Conservation (phyloP, 345 rosid species). For the Lepidium aucheri region DNA sequence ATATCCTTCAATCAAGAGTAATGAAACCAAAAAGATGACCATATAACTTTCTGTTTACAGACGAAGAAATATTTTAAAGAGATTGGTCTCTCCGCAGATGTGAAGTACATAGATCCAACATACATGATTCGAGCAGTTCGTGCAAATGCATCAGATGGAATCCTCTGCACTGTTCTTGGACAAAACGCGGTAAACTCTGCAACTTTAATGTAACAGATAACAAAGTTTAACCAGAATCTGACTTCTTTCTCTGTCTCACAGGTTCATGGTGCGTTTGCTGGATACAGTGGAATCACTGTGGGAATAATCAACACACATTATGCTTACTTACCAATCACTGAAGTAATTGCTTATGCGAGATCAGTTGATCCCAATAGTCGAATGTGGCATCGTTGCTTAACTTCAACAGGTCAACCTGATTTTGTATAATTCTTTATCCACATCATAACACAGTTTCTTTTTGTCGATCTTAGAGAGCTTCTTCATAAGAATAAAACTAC, state of each 20-base stretch:
- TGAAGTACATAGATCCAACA: slow-evolving; percentile 94
- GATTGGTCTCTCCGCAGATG: slow-evolving; percentile 60
- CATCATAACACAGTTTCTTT: not conserved
- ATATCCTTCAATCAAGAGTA: not conserved
- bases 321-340: slow-evolving; percentile 87
- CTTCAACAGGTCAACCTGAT: slow-evolving; percentile 97
- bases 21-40: not conserved
- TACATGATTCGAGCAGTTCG: slow-evolving; percentile 95
- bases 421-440: slow-evolving; percentile 31
- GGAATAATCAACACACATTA: slow-evolving; percentile 97
- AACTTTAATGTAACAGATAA: too few relatives aligned
- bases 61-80: slow-evolving; percentile 72
- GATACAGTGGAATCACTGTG: slow-evolving; percentile 88
- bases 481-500: not conserved
- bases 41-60: slow-evolving; percentile 16
- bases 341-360: slow-evolving; percentile 80
- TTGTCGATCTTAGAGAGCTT: slow-evolving; percentile 6
- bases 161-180: slow-evolving; percentile 91
- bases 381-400: slow-evolving; percentile 99
- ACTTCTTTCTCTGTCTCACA: not conserved
- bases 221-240: too few relatives aligned
- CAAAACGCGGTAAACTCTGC: slow-evolving; percentile 79
- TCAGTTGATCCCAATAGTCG: slow-evolving; percentile 91
- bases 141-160: slow-evolving; percentile 97
- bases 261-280: slow-evolving; percentile 98